Percentiles rank a stretch among this genome's conserved stretches.
These are phyloP conservation scores for Ophiostoma perfectum DNA, from an alignment of 2,329 filamentous ascomycete genomes.

Conservation along the genomic window DNA sequence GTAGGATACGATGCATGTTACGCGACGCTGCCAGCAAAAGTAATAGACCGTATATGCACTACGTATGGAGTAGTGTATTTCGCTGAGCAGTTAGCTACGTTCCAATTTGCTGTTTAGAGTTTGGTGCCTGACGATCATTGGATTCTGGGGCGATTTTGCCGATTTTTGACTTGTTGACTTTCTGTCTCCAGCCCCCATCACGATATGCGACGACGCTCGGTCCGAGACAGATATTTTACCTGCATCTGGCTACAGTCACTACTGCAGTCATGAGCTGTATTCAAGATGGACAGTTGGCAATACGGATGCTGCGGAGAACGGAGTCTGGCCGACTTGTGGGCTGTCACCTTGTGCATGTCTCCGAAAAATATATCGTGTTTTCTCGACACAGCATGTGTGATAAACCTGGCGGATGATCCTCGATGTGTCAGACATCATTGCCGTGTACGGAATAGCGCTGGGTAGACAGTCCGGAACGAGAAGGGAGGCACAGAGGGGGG, in stretches of 20 bases:
- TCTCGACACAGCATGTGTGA: slow-evolving; percentile 1
- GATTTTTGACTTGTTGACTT: not conserved
- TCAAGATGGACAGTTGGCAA: too few relatives aligned
- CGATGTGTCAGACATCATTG: slow-evolving; percentile 20
- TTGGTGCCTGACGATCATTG: slow-evolving; percentile 3
- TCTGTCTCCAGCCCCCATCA: not conserved
- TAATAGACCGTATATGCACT: not conserved
- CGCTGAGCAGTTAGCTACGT: not conserved
- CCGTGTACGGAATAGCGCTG: slow-evolving; percentile 22
- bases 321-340: not conserved
- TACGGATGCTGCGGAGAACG: not conserved
- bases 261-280: too few relatives aligned
- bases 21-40: not conserved
- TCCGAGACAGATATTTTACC: not conserved
- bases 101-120: slow-evolving; percentile 4
- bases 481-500: not conserved
- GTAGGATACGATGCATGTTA: too few relatives aligned
- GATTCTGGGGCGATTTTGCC: not conserved
- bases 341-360: not conserved
- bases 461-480: not conserved
- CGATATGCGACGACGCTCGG: not conserved
- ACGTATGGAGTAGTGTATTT: not conserved
- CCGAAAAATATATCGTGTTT: not conserved
- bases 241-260: not conserved
- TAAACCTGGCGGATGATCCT: slow-evolving; percentile 19